A percentile compares a stretch with the other conserved stretches of the same genome.
Conservation (phyloP, 2,329 filamentous ascomycete species). For the Tolypocladium ovalisporum region DNA sequence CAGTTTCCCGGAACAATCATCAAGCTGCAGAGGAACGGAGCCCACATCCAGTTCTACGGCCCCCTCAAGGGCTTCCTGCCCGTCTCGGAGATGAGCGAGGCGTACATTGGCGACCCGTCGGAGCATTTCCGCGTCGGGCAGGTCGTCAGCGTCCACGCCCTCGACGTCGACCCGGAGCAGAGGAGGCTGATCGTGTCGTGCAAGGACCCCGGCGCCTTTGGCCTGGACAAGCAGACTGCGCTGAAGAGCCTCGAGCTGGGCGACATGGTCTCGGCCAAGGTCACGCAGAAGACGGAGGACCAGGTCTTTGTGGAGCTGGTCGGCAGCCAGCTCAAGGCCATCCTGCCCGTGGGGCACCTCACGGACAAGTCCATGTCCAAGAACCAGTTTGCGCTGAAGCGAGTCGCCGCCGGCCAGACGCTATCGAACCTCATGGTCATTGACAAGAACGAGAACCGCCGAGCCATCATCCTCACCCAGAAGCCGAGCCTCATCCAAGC, state of each 20-base stretch:
- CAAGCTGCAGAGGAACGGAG: slow-evolving; percentile 67
- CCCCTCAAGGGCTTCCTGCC: slow-evolving; percentile 76
- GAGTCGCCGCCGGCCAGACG: slow-evolving; percentile 73
- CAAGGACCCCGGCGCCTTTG: slow-evolving; percentile 75
- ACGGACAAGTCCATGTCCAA: slow-evolving; percentile 77
- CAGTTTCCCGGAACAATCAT: slow-evolving; percentile 81
- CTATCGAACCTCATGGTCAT: slow-evolving; percentile 74
- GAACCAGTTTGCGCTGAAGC: slow-evolving; percentile 64
- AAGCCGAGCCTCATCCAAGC: slow-evolving; percentile 76
- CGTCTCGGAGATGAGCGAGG: slow-evolving; percentile 95
- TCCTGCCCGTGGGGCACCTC: slow-evolving; percentile 67
- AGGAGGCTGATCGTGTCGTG: slow-evolving; percentile 78
- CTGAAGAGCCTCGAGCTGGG: slow-evolving; percentile 66
- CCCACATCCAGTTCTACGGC: slow-evolving; percentile 88
- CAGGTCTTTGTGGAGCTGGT: slow-evolving; percentile 68
- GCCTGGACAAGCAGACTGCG: slow-evolving; percentile 62
- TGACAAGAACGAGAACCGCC: slow-evolving; percentile 71
- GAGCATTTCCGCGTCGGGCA: slow-evolving; percentile 87
- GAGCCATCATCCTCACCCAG: slow-evolving; percentile 65
- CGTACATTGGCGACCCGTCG: slow-evolving; percentile 78
- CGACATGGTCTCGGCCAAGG: slow-evolving; percentile 63
- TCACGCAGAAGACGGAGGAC: slow-evolving; percentile 70
- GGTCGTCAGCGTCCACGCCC: slow-evolving; percentile 80
- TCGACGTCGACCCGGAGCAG: slow-evolving; percentile 63
- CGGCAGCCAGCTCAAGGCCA: slow-evolving; percentile 64